A percentile compares a stretch with the other conserved stretches of the same genome.
phyloP scores from a whole-genome alignment of 352 stramenopile genomes.

The Phytophthora hybrid region DNA sequence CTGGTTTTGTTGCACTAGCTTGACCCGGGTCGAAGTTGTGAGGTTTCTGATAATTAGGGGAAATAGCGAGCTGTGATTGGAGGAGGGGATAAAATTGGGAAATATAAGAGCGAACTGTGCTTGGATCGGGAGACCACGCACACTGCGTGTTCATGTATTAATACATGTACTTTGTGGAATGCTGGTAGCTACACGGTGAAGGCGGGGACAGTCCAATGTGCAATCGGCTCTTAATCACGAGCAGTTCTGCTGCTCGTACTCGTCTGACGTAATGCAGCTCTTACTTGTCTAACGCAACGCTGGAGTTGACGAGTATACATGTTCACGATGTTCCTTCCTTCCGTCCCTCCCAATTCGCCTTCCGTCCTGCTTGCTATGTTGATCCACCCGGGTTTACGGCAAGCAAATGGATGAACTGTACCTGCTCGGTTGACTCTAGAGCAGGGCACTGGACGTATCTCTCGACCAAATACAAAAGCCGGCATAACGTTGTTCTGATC shows the following conservation, averaged over 20 bases:
- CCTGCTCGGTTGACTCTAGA: background rate
- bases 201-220: too few relatives aligned
- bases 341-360: background rate
- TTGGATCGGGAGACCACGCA: background rate
- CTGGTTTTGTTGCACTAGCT: conserved; percentile 7
- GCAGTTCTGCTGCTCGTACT: background rate
- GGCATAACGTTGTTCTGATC: background rate
- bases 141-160: too few relatives aligned
- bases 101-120: background rate
- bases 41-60: background rate
- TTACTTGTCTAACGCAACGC: background rate
- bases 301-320: background rate
- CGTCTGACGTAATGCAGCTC: background rate
- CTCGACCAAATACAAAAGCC: background rate
- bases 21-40: background rate
- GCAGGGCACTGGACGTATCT: background rate
- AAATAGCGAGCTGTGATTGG: background rate
- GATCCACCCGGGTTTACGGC: background rate
- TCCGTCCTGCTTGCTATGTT: background rate
- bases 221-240: background rate
- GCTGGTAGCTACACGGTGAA: background rate
- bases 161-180: background rate
- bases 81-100: background rate
- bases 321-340: background rate
- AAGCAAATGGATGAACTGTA: background rate